Base-by-base conservation (phyloP, 805 yeast species). In the Saccharomyces paradoxus region DNA sequence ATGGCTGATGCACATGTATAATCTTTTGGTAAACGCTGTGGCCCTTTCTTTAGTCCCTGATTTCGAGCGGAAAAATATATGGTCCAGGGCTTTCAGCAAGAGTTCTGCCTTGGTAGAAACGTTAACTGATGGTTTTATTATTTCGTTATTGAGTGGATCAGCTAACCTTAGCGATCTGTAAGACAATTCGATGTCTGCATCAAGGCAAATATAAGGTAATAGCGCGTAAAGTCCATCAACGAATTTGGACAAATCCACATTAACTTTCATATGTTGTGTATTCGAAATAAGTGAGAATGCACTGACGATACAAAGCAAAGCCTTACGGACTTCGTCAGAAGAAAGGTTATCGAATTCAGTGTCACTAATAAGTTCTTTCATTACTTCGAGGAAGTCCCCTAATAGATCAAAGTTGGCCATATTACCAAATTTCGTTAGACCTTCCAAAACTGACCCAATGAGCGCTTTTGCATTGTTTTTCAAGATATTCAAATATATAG, bases 351-450 rank as follows among this genome's bases (percentile, higher is more conserved):
- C 80, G n/a, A 75, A 62, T 21, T 74, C 76, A 46, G 74, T 71
- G 54, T 80, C 87, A 12, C 64, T 63, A 68, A 89, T 81, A 26
- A 91, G 80, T 69, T 94, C 98, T 60, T 91, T 78, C 69, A 94
- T 77, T 7, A 91, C 96, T 66, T 86, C 95, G 51, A 94, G 75
- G 71, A 94, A 83, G 68, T 94, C 99, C 27, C 98, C 98, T 61
- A 94, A 78, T 48, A 94, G 75, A 60, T 94, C 98, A 55, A 92
- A 82, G 66, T 94, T 94, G 26, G 95, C 90, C 83, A 91, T 84
- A 63, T 86, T 94, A 2, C 98, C 96, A 66, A 85, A 90, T 65
- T 82, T 82, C 1, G 97, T 87, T 54, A 94, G 73, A 2, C 98
- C 98, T 72, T 94, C 98, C 53, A 94, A 75, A 0, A 92, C 95